These are phyloP conservation scores for Beauveria sp. DNA, from an alignment of 2,329 filamentous ascomycete genomes.

Conservation along the genomic window DNA sequence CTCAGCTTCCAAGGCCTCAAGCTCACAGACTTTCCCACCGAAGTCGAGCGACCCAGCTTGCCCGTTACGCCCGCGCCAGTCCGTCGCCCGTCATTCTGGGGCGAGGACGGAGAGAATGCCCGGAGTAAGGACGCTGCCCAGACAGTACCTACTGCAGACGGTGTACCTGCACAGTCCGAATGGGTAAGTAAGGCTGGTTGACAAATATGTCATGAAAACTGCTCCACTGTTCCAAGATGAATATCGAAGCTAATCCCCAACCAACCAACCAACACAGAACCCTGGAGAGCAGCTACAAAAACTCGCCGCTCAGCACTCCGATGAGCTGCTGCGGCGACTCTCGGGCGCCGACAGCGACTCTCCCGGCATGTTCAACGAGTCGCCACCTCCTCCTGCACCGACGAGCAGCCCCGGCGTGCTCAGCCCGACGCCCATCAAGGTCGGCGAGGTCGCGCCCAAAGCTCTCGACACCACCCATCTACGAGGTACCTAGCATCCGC, in stretches of 20 bases:
- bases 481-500: constrained; percentile 21
- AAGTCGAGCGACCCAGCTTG: constrained; percentile 74
- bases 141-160: constrained; percentile 66
- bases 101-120: constrained; percentile 32
- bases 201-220: not conserved
- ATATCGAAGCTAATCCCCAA: not conserved
- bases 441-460: constrained; percentile 22
- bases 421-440: constrained; percentile 37
- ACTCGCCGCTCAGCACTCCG: constrained; percentile 58
- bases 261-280: constrained; percentile 47
- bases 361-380: constrained; percentile 12
- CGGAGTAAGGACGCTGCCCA: constrained; percentile 45
- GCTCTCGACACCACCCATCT: constrained; percentile 16
- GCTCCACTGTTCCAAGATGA: too few species aligned
- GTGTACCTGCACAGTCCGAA: constrained; percentile 78
- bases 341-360: constrained; percentile 25
- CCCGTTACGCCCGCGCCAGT: constrained; percentile 85
- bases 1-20: constrained; percentile 33
- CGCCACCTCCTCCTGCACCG: not conserved
- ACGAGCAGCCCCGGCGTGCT: constrained; percentile 23
- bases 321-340: constrained; percentile 49
- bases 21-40: constrained; percentile 81
- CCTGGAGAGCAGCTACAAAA: constrained; percentile 62
- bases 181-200: constrained; percentile 67
- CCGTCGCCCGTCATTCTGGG: constrained; percentile 61